Evolutionary conservation across 441 rosid genomes (phyloP), one percentile per base, ranked within the genome.

Genomic region (Populus hybrid): DNA sequence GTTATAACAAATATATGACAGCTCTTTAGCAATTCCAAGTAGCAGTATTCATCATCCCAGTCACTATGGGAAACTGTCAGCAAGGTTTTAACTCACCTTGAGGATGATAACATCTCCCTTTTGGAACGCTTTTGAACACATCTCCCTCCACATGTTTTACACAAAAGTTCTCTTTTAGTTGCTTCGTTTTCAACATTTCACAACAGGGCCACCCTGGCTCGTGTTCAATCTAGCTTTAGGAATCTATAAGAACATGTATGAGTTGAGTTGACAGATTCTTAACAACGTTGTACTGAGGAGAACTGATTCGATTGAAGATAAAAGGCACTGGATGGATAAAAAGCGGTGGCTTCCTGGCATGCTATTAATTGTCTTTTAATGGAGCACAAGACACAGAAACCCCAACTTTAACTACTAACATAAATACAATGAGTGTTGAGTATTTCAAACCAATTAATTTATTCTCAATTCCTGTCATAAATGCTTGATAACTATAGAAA

Each of bases 11-110:
- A 67, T n/a, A 65, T 2, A 12, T 77, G 73, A 74, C 83, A 82
- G 50, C 75, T 80, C 82, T 79, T 84, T 67, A 82, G 24, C 65
- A 82, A n/a, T 74, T 38, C 74, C 34, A 75, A 38, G 42, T 38
- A 38, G 42, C 85, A 78, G 19, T 67, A 67, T 9, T 79, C 79
- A 65, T 82, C 76, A 28, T 36, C 65, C 75, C 80, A 78, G 38
- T 64, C 65, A 77, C 19, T 38, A 8, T 3, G 42, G 42, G 42
- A 38, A 38, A 38, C 42, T 38, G 40, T 11, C 36, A 67, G 18
- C 34, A 19, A 67, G 19, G 34, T 67, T 6, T 67, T 70, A 14
- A 26, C 59, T 24, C 35, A 71, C 75, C 78, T 74, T 74, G 53
- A 79, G 12, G 24, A 70, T 38, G 66, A 75, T 65, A 67, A 75